Base-by-base conservation (phyloP, 345 rosid species). In the Leavenworthia alabamica region DNA sequence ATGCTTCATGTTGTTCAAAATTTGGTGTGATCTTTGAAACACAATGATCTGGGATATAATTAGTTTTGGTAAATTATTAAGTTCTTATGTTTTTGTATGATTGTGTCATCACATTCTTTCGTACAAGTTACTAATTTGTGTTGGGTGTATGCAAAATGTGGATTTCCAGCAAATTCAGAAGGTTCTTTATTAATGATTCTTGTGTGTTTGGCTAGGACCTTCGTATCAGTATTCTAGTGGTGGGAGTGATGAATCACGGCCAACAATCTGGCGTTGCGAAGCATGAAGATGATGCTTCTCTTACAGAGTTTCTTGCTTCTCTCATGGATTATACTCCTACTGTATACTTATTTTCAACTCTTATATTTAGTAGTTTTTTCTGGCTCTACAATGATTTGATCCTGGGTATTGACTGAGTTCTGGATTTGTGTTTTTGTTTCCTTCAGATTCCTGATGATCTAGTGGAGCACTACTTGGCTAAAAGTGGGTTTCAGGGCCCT, bases 401-500 rank as follows among this genome's bases (percentile, higher is more conserved):
- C 14, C 11, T 22, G 22, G 29, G 14, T 26, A 31, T 16, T 40
- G 14, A 15, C 8, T 31, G 33, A 27, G n/a, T 28, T 66, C 2
- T 68, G 3, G 35, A 28, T 53, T 39, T 67, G 8, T 14, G 36
- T 37, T 37, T 6, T 36, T 29, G n/a, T 26, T 3, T 15, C 27
- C 14, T 29, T 35, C 81, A 93, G 99, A 89, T 89, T 72, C 99
- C 94, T 19, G 99, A 93, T 60, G 97, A 89, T 66, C 68, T 93
- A 75, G 99, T 89, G 59, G 97, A 93, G 81, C 89, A 87, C 75
- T 92, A 85, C 79, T 67, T 92, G 64, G 95, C 86, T n/a, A 92
- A 81, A 79, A 92, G 98, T 70, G 98, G 98, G 24, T 89, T 92
- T 64, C 98, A 92, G 63, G 85, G 88, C 71, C 98, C 98, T 14